Evolutionary conservation across 208 protist genomes (phyloP), one percentile per base, ranked within the genome.

Genomic region (Endotrypanum monterogeii): DNA sequence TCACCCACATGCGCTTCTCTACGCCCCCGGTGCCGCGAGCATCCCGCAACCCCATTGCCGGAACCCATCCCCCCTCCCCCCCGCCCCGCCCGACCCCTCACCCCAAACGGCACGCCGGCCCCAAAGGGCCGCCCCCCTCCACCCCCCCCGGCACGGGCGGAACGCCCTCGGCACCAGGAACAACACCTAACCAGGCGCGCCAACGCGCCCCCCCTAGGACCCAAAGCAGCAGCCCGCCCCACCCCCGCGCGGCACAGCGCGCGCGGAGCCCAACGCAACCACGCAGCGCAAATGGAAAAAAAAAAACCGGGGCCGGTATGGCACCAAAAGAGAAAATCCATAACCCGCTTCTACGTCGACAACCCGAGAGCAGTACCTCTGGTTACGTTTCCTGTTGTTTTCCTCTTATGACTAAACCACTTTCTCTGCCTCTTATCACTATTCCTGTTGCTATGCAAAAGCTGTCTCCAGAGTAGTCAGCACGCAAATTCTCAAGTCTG

Each of bases 351-450:
- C 2, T 8, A 11, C 37, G 8, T 0, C 7, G 20, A n/a, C 20
- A 4, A 18, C 6, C 25, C 18, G 20, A 0, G 44, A n/a, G 37
- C 35, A 65, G 23, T 1, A 3, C 18, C 37, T 30, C 3, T 65
- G 60, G 37, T 20, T 48, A 44, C 7, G 16, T n/a, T 8, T 7
- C 1, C 20, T 12, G 32, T 46, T 28, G 20, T 46, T 46, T 65
- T 46, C 37, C 44, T 8, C 7, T 1, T 62, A n/a, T 69, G 65
- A 51, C 74, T 57, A 1, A 30, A 11, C 71, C 58, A n/a, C 23
- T 62, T 56, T 79, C 69, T 41, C 41, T 50, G 30, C 11, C 48
- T 66, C 51, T 30, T 18, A 18, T 66, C 39, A 1, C 37, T 28
- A 62, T 11, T 12, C 30, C 18, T 20, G 41, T 32, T 44, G 12